Percentiles rank a stretch among this genome's conserved stretches.
Evolutionary conservation across 192 early-diverging fungal genomes (phyloP).

Genomic region (Phycomyces blakesleeanus): DNA sequence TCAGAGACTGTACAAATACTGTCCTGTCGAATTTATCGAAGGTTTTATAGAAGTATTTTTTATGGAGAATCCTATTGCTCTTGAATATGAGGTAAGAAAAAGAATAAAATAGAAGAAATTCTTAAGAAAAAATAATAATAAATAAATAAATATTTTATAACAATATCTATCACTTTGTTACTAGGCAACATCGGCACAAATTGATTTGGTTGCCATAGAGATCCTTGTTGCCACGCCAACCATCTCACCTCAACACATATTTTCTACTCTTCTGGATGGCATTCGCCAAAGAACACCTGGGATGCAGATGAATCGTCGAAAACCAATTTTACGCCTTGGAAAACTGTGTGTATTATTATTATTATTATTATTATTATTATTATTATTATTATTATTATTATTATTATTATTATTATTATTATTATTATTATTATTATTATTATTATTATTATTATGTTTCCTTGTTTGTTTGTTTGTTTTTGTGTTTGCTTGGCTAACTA

Average conservation of each 20-base stretch:
- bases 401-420: no score
- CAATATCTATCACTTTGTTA: not conserved
- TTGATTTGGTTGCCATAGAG: conserved; percentile 29
- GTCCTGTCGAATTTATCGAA: conserved; percentile 58
- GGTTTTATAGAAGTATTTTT: conserved; percentile 64
- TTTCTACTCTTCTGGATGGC: conserved; percentile 41
- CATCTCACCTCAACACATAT: conserved; percentile 29
- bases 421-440: no score
- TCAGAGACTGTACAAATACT: conserved; percentile 47
- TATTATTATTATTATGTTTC: no score
- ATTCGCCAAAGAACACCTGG: conserved; percentile 43
- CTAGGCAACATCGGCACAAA: conserved; percentile 4
- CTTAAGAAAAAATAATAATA: no score
- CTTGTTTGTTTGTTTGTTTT: no score
- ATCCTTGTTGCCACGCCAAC: conserved; percentile 32
- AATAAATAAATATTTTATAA: no score
- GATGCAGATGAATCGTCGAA: conserved; percentile 27
- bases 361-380: not conserved
- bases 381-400: no score
- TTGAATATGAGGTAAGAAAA: conserved; percentile 47
- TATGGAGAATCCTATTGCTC: conserved; percentile 45
- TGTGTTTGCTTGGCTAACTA: no score
- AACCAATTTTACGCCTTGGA: conserved; percentile 39
- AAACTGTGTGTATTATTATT: conserved; percentile 46
- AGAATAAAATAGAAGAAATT: no score